Percentiles rank a stretch among this genome's conserved stretches.
These are phyloP conservation scores for Xylaria sp. DNA, from an alignment of 2,329 filamentous ascomycete species.

Conservation along the genomic window DNA sequence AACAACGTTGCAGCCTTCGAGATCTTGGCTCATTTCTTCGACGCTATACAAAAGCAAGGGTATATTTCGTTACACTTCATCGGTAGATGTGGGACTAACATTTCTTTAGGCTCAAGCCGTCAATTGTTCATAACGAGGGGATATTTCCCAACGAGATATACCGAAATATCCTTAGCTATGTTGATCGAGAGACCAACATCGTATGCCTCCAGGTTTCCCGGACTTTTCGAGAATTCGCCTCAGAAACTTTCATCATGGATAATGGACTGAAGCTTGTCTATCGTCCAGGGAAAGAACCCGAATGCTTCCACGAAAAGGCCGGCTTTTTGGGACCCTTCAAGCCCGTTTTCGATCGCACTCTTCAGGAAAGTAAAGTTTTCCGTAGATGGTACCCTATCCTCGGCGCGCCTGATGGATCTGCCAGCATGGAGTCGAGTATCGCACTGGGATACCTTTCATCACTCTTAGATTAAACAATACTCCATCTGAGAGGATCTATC, in stretches of 20 bases:
- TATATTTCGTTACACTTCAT: slow-evolving; percentile 6
- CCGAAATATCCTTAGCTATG: slow-evolving; percentile 3
- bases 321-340: background rate
- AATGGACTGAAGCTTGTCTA: slow-evolving; percentile 7
- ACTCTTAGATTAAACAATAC: too few relatives aligned
- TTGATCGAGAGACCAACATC: slow-evolving; percentile 14
- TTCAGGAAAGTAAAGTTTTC: background rate
- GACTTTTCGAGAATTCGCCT: slow-evolving; percentile 10
- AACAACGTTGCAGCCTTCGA: background rate
- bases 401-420: slow-evolving; percentile 19
- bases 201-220: slow-evolving; percentile 19
- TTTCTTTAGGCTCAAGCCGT: slow-evolving; percentile 17
- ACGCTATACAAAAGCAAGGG: slow-evolving; percentile 14
- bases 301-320: background rate
- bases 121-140: slow-evolving; percentile 2
- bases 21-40: slow-evolving; percentile 21
- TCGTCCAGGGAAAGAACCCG: background rate
- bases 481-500: too few relatives aligned
- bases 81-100: background rate
- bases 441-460: background rate
- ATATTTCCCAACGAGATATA: slow-evolving; percentile 24
- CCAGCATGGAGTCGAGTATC: background rate
- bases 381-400: slow-evolving; percentile 3
- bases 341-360: too few relatives aligned
- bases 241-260: slow-evolving; percentile 14